Percentiles rank a stretch among this genome's conserved stretches.
Evolutionary conservation across 2,329 filamentous ascomycete species (phyloP).

Genomic region (Exophiala aquamarina): DNA sequence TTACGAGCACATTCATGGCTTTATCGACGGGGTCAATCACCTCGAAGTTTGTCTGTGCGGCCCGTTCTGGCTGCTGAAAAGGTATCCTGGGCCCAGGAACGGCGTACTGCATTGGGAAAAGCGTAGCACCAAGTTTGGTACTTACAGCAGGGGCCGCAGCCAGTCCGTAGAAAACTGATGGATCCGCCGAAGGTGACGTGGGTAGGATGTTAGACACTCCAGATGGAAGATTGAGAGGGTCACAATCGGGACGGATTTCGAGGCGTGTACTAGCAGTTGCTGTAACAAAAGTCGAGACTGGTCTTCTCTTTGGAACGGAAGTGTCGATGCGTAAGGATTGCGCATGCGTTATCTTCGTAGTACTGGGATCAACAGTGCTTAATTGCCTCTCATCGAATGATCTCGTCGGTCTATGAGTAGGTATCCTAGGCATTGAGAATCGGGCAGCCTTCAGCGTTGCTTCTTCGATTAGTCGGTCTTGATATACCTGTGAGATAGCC

Average conservation of each 20-base stretch:
- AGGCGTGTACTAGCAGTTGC: slow-evolving; percentile 1
- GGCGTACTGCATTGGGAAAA: slow-evolving; percentile 27
- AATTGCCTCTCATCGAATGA: slow-evolving; percentile 16
- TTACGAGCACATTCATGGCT: slow-evolving; percentile 57
- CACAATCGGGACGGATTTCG: slow-evolving; percentile 17
- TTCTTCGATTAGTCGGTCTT: slow-evolving; percentile 38
- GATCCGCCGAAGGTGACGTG: slow-evolving; percentile 23
- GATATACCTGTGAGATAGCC: slow-evolving; percentile 60
- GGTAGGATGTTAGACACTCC: slow-evolving; percentile 11
- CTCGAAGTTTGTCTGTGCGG: slow-evolving; percentile 15
- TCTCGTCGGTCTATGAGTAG: slow-evolving; percentile 13
- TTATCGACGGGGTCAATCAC: slow-evolving; percentile 56
- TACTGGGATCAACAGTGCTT: neutral
- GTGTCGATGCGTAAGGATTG: slow-evolving; percentile 22
- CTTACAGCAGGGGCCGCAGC: slow-evolving; percentile 24
- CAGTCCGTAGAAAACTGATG: slow-evolving; percentile 24
- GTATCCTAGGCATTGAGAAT: slow-evolving; percentile 18
- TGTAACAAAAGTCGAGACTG: slow-evolving; percentile 11
- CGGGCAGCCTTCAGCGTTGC: slow-evolving; percentile 21
- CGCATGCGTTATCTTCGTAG: slow-evolving; percentile 8
- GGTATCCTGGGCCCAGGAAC: slow-evolving; percentile 19
- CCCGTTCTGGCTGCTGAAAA: slow-evolving; percentile 13
- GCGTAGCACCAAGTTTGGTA: slow-evolving; percentile 24
- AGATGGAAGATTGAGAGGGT: slow-evolving; percentile 6
- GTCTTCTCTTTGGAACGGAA: slow-evolving; percentile 9